Conservation (phyloP, 257 asterid genomes). For the Cinchona pubescens region DNA sequence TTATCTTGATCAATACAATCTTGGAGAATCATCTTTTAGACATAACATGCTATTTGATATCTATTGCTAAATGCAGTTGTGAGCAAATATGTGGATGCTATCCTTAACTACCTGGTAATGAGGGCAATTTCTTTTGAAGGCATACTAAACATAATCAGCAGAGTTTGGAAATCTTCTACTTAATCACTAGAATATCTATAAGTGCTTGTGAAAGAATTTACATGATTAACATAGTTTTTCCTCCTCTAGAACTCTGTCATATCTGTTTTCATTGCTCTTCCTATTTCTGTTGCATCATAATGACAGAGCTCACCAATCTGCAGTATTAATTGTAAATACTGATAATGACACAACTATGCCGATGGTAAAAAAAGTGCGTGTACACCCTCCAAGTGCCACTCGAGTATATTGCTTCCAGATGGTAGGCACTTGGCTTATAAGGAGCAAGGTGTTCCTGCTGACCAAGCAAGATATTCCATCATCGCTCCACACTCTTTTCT, state of each 20-base stretch:
- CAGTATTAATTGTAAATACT: constrained; percentile 70
- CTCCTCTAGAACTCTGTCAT: not conserved
- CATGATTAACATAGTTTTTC: too few species aligned
- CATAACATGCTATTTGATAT: too few species aligned
- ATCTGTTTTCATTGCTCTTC: not conserved
- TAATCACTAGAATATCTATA: too few species aligned
- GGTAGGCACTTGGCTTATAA: constrained; percentile 83
- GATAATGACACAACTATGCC: constrained; percentile 42
- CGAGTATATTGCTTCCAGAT: constrained; percentile 82
- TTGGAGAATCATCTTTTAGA: too few species aligned
- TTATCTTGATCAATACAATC: not conserved
- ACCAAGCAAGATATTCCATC: constrained; percentile 71
- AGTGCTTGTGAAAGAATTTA: not conserved
- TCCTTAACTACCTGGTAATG: too few species aligned
- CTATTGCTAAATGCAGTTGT: too few species aligned
- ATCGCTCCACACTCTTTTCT: constrained; percentile 77
- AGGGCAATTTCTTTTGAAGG: too few species aligned
- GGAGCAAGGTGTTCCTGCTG: constrained; percentile 79
- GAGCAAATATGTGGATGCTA: too few species aligned
- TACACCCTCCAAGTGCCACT: constrained; percentile 73
- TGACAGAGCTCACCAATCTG: constrained; percentile 36
- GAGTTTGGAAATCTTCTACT: too few species aligned
- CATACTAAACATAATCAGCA: too few species aligned
- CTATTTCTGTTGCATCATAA: not conserved
- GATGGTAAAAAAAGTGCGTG: constrained; percentile 54